Conservation (phyloP, 257 asterid species). For the Solanum chiquidenum region DNA sequence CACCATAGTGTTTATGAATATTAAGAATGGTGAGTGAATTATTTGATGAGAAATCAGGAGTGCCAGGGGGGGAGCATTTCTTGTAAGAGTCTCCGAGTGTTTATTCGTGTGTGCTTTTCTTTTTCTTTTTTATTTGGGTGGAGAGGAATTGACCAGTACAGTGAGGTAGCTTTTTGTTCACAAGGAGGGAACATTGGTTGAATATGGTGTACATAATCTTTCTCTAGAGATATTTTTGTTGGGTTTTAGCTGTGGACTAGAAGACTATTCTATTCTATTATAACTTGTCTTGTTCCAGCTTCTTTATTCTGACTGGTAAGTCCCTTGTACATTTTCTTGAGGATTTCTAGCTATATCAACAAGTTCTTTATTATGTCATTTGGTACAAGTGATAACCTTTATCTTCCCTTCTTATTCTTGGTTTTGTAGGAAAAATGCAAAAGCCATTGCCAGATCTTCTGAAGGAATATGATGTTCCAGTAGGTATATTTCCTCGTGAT, state of each 20-base stretch:
- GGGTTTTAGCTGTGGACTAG: neutral
- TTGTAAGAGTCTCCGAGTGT: neutral
- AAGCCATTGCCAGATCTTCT: constrained; percentile 60
- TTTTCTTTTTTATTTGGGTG: neutral
- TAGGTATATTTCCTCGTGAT: constrained; percentile 70
- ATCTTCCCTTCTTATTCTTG: neutral
- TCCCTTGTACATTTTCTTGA: neutral
- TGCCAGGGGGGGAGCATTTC: neutral
- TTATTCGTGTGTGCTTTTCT: neutral
- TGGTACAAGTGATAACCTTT: neutral
- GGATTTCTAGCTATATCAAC: neutral
- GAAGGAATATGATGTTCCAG: constrained; percentile 56
- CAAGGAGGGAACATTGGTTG: neutral
- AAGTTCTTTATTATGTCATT: neutral
- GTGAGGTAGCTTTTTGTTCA: neutral
- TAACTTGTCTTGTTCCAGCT: neutral
- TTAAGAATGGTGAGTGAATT: neutral
- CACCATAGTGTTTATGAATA: neutral
- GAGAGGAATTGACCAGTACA: neutral
- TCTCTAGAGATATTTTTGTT: neutral
- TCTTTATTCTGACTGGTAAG: neutral
- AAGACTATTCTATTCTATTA: neutral
- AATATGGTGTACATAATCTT: neutral
- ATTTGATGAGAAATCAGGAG: neutral
- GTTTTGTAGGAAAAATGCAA: constrained; percentile 56